Conservation (phyloP, 345 rosid species). For the Syzygium jambos region DNA sequence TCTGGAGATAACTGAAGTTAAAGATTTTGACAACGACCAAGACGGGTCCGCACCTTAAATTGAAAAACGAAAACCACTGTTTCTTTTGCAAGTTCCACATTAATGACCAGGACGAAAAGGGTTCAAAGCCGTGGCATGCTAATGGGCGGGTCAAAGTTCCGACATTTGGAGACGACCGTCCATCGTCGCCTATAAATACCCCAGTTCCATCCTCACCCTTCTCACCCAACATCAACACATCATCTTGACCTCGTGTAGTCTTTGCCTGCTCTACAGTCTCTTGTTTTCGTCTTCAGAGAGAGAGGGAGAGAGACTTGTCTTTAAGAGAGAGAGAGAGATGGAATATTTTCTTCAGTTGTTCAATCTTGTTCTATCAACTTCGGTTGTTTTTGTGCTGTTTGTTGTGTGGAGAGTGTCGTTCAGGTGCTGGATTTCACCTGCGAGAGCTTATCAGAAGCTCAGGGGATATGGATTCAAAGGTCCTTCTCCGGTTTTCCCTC, state of each 20-base stretch:
- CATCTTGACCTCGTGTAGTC: not conserved
- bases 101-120: not conserved
- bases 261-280: not conserved
- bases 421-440: slow-evolving; percentile 60
- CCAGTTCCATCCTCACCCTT: not conserved
- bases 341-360: slow-evolving; percentile 11
- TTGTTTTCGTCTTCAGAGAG: not conserved
- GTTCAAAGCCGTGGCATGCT: not conserved
- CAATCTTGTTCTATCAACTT: not conserved
- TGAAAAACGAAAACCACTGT: not conserved
- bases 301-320: not conserved
- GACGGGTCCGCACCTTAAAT: not conserved
- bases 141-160: slow-evolving; percentile 6
- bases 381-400: slow-evolving; percentile 13
- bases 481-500: slow-evolving; percentile 72
- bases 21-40: not conserved
- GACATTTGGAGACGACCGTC: not conserved
- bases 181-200: slow-evolving; percentile 27
- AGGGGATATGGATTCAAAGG: slow-evolving; percentile 59
- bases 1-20: not conserved
- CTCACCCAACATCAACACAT: not conserved
- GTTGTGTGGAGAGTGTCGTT: slow-evolving; percentile 26
- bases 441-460: slow-evolving; percentile 38
- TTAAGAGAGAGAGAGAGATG: not conserved
- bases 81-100: not conserved